Percentiles rank a stretch among this genome's conserved stretches.
phyloP scores from a whole-genome alignment of 2,329 filamentous ascomycete genomes.

The Aspergillus caelatus region DNA sequence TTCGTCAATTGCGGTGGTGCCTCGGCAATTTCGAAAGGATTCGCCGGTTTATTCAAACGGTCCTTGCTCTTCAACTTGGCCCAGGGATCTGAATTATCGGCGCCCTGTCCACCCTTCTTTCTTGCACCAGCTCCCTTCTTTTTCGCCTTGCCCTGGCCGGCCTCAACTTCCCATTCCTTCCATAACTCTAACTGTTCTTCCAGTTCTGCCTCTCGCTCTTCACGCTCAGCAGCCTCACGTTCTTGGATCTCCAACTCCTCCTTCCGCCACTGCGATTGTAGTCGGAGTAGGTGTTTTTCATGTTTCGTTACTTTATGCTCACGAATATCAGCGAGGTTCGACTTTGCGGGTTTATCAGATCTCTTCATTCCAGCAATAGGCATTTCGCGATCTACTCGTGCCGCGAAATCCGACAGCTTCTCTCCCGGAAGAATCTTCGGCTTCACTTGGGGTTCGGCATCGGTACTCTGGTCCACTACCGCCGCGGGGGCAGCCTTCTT shows the following conservation, averaged over 20 bases:
- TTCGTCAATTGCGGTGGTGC: conserved; percentile 75
- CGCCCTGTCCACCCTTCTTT: conserved; percentile 47
- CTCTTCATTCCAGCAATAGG: conserved; percentile 74
- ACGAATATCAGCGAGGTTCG: conserved; percentile 34
- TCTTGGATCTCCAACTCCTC: conserved; percentile 63
- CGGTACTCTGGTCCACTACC: neutral
- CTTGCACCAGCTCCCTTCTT: conserved; percentile 47
- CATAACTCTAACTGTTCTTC: conserved; percentile 66
- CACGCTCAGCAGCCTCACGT: conserved; percentile 75
- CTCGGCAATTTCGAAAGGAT: conserved; percentile 60
- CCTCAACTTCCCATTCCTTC: conserved; percentile 63
- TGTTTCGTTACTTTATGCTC: conserved; percentile 74
- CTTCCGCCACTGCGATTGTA: conserved; percentile 62
- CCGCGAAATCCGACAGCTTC: conserved; percentile 76
- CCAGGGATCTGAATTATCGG: conserved; percentile 76
- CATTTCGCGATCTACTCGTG: conserved; percentile 81
- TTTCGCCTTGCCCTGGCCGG: conserved; percentile 54
- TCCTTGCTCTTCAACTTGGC: conserved; percentile 67
- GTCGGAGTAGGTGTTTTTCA: conserved; percentile 72
- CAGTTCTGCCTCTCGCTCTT: conserved; percentile 65
- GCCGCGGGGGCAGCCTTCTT: conserved; percentile 23
- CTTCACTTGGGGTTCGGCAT: conserved; percentile 27
- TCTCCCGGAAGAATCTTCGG: conserved; percentile 83
- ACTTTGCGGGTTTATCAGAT: conserved; percentile 38
- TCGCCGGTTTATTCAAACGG: conserved; percentile 35